Base-by-base conservation (phyloP, 352 stramenopile species). In the Phytopythium cucurbitacearum region DNA sequence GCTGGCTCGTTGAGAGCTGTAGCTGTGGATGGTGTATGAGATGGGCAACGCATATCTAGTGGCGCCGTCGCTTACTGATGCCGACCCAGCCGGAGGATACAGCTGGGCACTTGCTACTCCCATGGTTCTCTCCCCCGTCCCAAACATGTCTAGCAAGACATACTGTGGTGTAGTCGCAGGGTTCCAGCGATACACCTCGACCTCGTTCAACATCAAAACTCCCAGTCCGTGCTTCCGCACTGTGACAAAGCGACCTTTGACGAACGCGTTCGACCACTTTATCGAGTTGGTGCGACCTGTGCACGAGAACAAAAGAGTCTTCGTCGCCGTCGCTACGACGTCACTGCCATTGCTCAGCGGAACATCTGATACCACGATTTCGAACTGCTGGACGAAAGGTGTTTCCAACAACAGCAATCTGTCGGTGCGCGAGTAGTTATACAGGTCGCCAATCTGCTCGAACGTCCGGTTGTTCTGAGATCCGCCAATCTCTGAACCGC, bases 141-240 rank as follows among this genome's bases (percentile, higher is more conserved):
- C 66, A 49, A 80, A 79, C 33, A 89, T 43, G 40, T 85, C 74
- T 3, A 87, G 32, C 11, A 87, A 45, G 15, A 89, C 16, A 40
- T 74, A 85, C 7, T 66, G 64, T 1, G 76, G 68, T 7, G 59
- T 67, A 7, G 67, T 65, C 9, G 65, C 62, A 37, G 79, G 70
- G 35, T 89, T 89, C 79, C 79, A 89, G 9, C 74, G 64, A 5
- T 60, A 51, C 34, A 89, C 72, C 40, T 85, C 64, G 2, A 89
- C 74, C 62, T 89, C 79, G 21, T 87, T 86, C 33, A 89, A 64
- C 79, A 89, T 89, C 15, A 89, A 57, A 0, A 75, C 57, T 0
- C 60, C 59, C 0, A 32, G 12, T 1, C 71, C 72, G 16, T 47
- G 55, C 12, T 73, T 82, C 7, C 60, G 53, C 0, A 89, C 66